Base-by-base conservation (phyloP, 2,329 filamentous ascomycete genomes). In the Ophiostoma ulmi region DNA sequence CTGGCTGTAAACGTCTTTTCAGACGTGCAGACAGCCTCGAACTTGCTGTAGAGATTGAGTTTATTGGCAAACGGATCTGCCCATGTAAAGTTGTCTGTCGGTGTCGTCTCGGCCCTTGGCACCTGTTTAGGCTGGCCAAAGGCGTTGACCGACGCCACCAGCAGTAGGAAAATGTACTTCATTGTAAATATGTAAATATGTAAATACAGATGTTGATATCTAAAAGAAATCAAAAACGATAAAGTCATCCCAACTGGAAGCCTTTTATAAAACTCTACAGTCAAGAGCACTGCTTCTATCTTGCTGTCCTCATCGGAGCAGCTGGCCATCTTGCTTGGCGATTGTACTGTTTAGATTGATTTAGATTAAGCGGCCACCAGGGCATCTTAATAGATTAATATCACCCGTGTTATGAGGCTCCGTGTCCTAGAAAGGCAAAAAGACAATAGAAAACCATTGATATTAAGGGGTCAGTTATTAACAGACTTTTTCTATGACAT, bases 221-320 rank as follows among this genome's bases (percentile, higher is more conserved):
- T 7, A 0, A 11, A 44, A 13, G 14, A 55, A 22, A 55, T 5
- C 1, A 11, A 8, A 8, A 10, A 55, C 5, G 20, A 22, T 11
- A 22, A n/a, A 6, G 1, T 3, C 14, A 20, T 48, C 17, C 44
- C 44, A 10, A 39, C 38, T 8, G 38, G 8, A 13, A 39, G 38
- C 38, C 0, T 48, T 48, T 7, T 20, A 48, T 48, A 48, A 3
- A 48, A n/a, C 7, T 48, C 17, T 3, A 14, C 39, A 26, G 22
- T 17, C 14, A 48, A 13, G 52, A 4, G 26, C 22, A 58, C 22
- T 31, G 3, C 10, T 58, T 26, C 39, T 26, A 14, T 58, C 52
- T 22, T 26, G 52, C n/a, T 58, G 52, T 58, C 52, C 52, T 58
- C 52, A 26, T 58, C 52, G 52, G 52, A 58, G 52, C n/a, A n/a